phyloP scores from a whole-genome alignment of 345 rosid genomes.

The Theobroma cacao region DNA sequence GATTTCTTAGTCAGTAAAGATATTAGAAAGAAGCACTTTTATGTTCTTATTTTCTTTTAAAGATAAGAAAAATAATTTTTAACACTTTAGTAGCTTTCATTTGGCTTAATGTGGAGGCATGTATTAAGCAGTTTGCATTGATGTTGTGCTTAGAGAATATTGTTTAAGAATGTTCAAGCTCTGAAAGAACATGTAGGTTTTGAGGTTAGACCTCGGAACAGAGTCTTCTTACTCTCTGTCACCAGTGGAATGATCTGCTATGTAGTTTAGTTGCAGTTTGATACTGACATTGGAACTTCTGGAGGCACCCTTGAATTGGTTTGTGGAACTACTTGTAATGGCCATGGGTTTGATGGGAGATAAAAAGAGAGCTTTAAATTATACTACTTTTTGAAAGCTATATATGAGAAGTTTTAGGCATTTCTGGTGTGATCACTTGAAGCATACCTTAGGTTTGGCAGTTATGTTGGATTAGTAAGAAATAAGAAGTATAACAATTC shows the following conservation, averaged over 20 bases:
- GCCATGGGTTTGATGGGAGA: background rate
- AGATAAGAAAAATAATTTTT: background rate
- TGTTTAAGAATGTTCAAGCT: background rate
- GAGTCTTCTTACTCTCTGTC: background rate
- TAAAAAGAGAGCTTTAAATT: background rate
- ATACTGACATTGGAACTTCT: background rate
- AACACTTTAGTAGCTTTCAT: background rate
- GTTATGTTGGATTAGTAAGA: background rate
- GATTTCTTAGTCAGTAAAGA: background rate
- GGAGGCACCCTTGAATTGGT: background rate
- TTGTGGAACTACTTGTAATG: background rate
- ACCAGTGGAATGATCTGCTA: background rate
- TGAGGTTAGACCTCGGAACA: background rate
- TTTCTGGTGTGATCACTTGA: background rate
- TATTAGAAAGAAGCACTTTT: background rate
- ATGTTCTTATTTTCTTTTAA: background rate
- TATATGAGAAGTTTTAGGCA: background rate
- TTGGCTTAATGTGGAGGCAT: conserved; percentile 1
- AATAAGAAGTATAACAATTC: background rate
- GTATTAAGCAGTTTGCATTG: background rate
- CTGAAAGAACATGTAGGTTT: background rate
- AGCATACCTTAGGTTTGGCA: background rate
- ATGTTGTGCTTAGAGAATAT: background rate
- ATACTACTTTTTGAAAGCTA: background rate
- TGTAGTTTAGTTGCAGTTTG: background rate